These are phyloP conservation scores for Neospora caninum DNA, from an alignment of 169 alveolate genomes.

Conservation along the genomic window DNA sequence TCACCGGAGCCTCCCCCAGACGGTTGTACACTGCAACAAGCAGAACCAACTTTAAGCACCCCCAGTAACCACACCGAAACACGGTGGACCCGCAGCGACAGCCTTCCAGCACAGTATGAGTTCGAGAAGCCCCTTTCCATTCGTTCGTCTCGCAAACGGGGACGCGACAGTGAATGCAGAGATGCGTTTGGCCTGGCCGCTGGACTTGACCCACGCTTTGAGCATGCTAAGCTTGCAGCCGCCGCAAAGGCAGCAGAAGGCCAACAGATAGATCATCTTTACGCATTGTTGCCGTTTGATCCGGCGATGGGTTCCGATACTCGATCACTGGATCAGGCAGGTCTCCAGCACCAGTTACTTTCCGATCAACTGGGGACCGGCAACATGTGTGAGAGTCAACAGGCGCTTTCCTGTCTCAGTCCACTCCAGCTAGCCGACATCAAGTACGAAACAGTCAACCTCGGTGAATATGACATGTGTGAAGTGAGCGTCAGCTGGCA, in stretches of 20 bases:
- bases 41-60: not conserved
- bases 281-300: not conserved
- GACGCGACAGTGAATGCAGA: no score
- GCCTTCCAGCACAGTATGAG: not conserved
- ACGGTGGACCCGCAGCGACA: not conserved
- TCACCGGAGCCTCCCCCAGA: not conserved
- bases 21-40: not conserved
- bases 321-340: not conserved
- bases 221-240: not conserved
- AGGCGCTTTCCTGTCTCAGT: not conserved
- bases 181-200: not conserved
- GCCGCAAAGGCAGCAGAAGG: not conserved
- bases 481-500: conserved; percentile 51
- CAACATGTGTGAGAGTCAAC: not conserved
- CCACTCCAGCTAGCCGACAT: not conserved
- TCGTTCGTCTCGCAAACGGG: not conserved
- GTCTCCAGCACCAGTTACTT: not conserved
- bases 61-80: not conserved
- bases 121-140: not conserved
- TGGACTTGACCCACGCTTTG: not conserved
- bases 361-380: not conserved
- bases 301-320: not conserved
- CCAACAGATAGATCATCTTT: not conserved
- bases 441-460: conserved; percentile 7
- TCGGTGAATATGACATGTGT: conserved; percentile 62